A percentile compares a stretch with the other conserved stretches of the same genome.
phyloP scores from a whole-genome alignment of 2,329 filamentous ascomycete genomes.

The Tolypocladium tropicale region DNA sequence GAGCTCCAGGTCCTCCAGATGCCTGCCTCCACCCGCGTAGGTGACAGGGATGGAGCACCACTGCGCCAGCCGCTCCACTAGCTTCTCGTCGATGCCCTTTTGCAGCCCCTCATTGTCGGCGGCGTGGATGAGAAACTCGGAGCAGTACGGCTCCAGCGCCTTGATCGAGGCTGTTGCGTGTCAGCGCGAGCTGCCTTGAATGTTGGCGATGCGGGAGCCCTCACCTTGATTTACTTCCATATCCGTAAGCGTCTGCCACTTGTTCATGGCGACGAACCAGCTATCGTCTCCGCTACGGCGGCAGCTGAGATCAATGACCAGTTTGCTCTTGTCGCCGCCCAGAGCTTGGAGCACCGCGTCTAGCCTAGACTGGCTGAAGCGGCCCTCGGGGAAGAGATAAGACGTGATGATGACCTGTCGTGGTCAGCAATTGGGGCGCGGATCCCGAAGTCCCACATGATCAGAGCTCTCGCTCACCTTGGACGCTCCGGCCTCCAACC shows the following conservation, averaged over 20 bases:
- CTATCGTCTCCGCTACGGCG: slow-evolving; percentile 57
- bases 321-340: slow-evolving; percentile 62
- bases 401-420: slow-evolving; percentile 92
- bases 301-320: slow-evolving; percentile 94
- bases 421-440: not conserved
- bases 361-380: slow-evolving; percentile 69
- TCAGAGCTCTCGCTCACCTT: slow-evolving; percentile 49
- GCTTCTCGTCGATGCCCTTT: slow-evolving; percentile 75
- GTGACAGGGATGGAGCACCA: slow-evolving; percentile 94
- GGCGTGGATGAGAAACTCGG: slow-evolving; percentile 93
- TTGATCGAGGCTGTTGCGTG: slow-evolving; percentile 61
- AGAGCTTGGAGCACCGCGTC: slow-evolving; percentile 64
- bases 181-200: not conserved
- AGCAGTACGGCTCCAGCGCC: slow-evolving; percentile 80
- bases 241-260: slow-evolving; percentile 96
- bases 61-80: slow-evolving; percentile 64
- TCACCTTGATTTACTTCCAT: slow-evolving; percentile 85
- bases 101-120: slow-evolving; percentile 95
- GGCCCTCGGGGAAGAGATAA: slow-evolving; percentile 77
- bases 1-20: slow-evolving; percentile 68
- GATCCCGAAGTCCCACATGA: not conserved
- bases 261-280: slow-evolving; percentile 98
- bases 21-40: slow-evolving; percentile 88
- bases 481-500: slow-evolving; percentile 81
- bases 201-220: slow-evolving; percentile 5